Conservation (phyloP, 345 rosid species). For the Mercurialis annua region DNA sequence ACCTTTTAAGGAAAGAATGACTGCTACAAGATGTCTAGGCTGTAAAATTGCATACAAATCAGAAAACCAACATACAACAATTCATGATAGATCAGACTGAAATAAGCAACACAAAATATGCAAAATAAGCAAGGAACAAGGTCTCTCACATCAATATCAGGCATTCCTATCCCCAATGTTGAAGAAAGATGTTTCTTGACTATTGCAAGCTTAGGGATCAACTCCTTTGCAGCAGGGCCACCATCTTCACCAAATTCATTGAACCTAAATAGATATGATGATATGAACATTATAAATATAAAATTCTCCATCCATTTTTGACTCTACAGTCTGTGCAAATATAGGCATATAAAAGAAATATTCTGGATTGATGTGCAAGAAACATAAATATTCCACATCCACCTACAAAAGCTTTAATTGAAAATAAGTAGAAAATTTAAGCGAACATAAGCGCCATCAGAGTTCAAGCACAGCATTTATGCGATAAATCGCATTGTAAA, state of each 20-base stretch:
- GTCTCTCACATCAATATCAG: constrained; percentile 58
- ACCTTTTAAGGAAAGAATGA: constrained; percentile 48
- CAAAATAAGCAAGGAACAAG: background rate
- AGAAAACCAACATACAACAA: constrained; percentile 7
- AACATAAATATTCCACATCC: background rate
- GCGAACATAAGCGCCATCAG: background rate
- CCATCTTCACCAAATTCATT: constrained; percentile 81
- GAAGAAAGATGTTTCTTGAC: constrained; percentile 53
- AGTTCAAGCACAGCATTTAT: background rate
- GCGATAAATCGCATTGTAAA: background rate
- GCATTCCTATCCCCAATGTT: constrained; percentile 45
- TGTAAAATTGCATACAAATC: constrained; percentile 26
- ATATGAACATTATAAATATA: background rate
- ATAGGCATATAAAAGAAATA: background rate
- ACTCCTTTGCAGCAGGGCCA: constrained; percentile 81
- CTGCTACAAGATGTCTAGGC: constrained; percentile 46
- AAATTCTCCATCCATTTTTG: background rate
- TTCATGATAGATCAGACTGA: background rate
- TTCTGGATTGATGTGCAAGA: background rate
- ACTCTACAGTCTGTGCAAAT: background rate
- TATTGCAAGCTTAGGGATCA: constrained; percentile 58
- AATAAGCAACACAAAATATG: constrained; percentile 1
- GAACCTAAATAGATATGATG: constrained; percentile 33
- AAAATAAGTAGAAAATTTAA: background rate
- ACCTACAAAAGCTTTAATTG: background rate